Evolutionary conservation across 768 basidiomycete genomes (phyloP), one percentile per base, ranked within the genome.

Genomic region (Pleurotus cornucopiae): DNA sequence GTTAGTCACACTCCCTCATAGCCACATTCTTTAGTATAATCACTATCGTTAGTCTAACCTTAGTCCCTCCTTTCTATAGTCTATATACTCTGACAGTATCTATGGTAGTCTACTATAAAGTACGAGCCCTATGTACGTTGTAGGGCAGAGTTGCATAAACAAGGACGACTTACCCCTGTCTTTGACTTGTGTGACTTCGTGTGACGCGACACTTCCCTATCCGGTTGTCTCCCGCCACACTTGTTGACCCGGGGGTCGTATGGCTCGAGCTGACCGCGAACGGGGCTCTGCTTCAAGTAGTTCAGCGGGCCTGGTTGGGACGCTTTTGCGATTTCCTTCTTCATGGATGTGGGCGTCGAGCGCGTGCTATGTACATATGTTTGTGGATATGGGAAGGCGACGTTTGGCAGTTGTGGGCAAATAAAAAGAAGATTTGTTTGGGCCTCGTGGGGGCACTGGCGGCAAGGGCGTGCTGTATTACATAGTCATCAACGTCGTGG

Each of bases 261-360:
- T n/a, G 83, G 80, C 64, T 90, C 88, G 49, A 90, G 76, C 65
- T 88, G 88, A 23, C 88, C 88, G 67, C 88, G 78, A 49, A 89
- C 82, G 18, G 88, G 85, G 64, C 82, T 87, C 48, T 79, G 71
- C 51, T 79, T 78, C 59, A 80, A 76, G 62, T 86, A 80, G 63
- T 86, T 79, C 56, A 84, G 73, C 18, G 74, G 64, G 45, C 61
- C 61, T 21, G 59, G 51, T 16, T 44, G 45, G 13, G 34, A 43
- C 9, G 54, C 30, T 25, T 44, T 30, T n/a, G 41, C 13, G 6
- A 25, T 46, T 21, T 55, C 43, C 46, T 39, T 37, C 51, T 52
- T 52, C 51, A 52, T 52, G 16, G 51, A 37, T n/a, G 46, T 13
- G 16, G 45, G 20, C 30, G 30, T 34, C 30, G 30, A 30, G 30